phyloP scores from a whole-genome alignment of 768 basidiomycete genomes.

The Tricholoma bakamatsutake region DNA sequence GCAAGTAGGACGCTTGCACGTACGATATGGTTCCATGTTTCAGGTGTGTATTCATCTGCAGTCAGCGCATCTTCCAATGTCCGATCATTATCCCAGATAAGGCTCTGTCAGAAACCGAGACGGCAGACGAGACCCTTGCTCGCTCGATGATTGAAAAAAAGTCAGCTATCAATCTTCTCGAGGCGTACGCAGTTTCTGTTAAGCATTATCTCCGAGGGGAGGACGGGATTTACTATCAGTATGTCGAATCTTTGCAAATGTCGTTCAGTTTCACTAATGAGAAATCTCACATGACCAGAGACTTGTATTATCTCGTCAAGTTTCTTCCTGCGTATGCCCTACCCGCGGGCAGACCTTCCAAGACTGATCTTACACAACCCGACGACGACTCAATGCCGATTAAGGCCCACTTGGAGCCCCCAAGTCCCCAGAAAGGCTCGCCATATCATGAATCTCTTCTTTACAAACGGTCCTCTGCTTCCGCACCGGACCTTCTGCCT shows the following conservation, averaged over 20 bases:
- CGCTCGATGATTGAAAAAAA: slow-evolving; percentile 61
- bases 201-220: slow-evolving; percentile 70
- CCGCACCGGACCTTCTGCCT: slow-evolving; percentile 17
- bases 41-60: slow-evolving; percentile 29
- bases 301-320: slow-evolving; percentile 66
- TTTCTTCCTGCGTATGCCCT: slow-evolving; percentile 63
- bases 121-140: slow-evolving; percentile 29
- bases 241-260: slow-evolving; percentile 6
- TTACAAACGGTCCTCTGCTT: slow-evolving; percentile 16
- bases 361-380: slow-evolving; percentile 19
- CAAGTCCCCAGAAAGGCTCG: slow-evolving; percentile 7
- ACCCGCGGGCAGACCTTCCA: slow-evolving; percentile 43
- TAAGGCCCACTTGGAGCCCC: not conserved
- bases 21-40: slow-evolving; percentile 64
- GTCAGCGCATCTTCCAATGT: not conserved
- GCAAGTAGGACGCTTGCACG: slow-evolving; percentile 53
- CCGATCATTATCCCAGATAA: slow-evolving; percentile 14
- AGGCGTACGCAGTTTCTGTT: slow-evolving; percentile 58
- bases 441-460: slow-evolving; percentile 11
- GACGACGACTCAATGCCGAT: not conserved
- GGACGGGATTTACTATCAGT: slow-evolving; percentile 43
- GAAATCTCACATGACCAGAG: slow-evolving; percentile 23
- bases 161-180: slow-evolving; percentile 59
- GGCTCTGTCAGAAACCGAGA: slow-evolving; percentile 14
- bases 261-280: slow-evolving; percentile 15